Base-by-base conservation (phyloP, 1,139 yeast genomes). In the Protomyces arabidopsidicola region DNA sequence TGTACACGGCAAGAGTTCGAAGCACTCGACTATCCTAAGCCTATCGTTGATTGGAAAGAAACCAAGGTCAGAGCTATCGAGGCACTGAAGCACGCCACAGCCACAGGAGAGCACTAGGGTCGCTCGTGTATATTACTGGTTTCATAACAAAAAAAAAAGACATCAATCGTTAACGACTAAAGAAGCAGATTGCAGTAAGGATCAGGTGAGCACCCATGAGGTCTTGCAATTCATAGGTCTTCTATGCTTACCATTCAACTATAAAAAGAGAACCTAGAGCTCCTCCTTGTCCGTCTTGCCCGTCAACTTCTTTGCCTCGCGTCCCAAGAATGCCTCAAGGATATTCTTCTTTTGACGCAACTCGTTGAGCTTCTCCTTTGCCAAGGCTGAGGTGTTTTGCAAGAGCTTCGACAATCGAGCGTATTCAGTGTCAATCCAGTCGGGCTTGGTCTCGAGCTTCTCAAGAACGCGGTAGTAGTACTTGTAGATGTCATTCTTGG, bases 1-100 rank as follows among this genome's bases (percentile, higher is more conserved):
- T 66, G 67, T 14, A 16, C 62, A 10, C 45, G 45, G 12, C 60
- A 54, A 1, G 68, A 68, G 38, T 70, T 70, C n/a, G 66, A 65
- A 39, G 70, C 68, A 65, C 71, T 73, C n/a, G 75, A 73, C 2
- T 81, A 81, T 66, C 82, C 82, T 2, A 64, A 66, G 53, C 82
- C 83, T 1, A 75, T 78, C 18, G 79, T 80, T 20, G 77, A 78
- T 24, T 60, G 59, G 58, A 54, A 53, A 16, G 59, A 50, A 24
- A 51, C 63, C 34, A 60, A 60, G 36, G 59, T 51, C 16, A 52
- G 63, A 14, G 55, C 58, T 24, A 53, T 60, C 38, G 63, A 60
- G 45, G 59, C 54, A 14, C 42, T 53, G 54, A 60, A 60, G 55
- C 63, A 24, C 12, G 53, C 62, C 3, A 58, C 62, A 9, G 31